These are phyloP conservation scores for Amanita fuliginea DNA, from an alignment of 768 basidiomycete genomes.

Conservation along the genomic window DNA sequence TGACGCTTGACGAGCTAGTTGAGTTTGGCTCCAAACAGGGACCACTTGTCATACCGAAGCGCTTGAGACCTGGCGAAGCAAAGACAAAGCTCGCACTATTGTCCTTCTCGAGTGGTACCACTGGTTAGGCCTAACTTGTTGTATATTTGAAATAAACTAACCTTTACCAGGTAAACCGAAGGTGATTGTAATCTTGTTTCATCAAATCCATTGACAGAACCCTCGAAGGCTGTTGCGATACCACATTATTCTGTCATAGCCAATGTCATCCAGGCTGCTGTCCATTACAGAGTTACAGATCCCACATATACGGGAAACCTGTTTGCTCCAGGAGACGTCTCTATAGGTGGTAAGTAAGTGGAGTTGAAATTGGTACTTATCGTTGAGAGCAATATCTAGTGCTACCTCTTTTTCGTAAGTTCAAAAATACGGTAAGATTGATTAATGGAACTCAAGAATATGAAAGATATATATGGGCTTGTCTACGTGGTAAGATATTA, in stretches of 20 bases:
- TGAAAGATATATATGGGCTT: conserved; percentile 48
- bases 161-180: conserved; percentile 23
- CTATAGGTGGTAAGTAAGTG: conserved; percentile 36
- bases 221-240: conserved; percentile 48
- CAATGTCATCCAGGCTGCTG: conserved; percentile 50
- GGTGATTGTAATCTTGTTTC: conserved; percentile 12
- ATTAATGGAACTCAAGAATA: background rate
- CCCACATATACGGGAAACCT: conserved; percentile 26
- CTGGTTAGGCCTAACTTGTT: conserved; percentile 32
- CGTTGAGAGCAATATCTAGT: conserved; percentile 20
- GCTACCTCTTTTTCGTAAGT: conserved; percentile 51
- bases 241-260: conserved; percentile 55
- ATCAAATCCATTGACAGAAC: background rate
- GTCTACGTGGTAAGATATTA: conserved; percentile 35
- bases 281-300: conserved; percentile 36
- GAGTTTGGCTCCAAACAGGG: conserved; percentile 23
- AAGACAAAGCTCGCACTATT: conserved; percentile 55
- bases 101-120: conserved; percentile 69
- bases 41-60: conserved; percentile 32
- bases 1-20: conserved; percentile 37
- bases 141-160: background rate
- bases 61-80: conserved; percentile 44
- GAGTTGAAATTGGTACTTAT: background rate
- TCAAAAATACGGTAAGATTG: conserved; percentile 3
- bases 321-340: conserved; percentile 44